Evolutionary conservation across 2,329 filamentous ascomycete genomes (phyloP), one percentile per base, ranked within the genome.

Genomic region (Calonectria pseudoreteaudii): DNA sequence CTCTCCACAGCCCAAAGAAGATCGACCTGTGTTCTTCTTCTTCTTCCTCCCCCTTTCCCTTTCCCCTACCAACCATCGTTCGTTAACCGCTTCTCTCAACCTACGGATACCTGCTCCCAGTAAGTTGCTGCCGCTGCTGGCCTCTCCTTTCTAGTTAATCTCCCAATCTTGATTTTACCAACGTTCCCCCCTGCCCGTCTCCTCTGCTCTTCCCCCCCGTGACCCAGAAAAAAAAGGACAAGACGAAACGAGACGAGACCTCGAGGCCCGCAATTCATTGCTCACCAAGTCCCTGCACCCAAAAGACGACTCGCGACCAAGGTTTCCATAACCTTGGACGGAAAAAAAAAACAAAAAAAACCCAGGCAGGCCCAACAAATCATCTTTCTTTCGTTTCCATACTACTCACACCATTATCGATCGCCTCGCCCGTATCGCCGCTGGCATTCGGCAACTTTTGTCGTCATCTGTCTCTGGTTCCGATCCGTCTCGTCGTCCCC

Each of bases 361-460:
- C 62, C 38, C 41, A 13, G 67, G 6, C 56, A 67, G 60, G 11
- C 31, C 30, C 66, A 47, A 50, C 58, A 44, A 44, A 49, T 31
- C 69, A 80, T 72, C 64, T 8, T 74, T 74, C 71, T 73, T 78
- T 76, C 77, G 62, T 60, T 75, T 77, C 44, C 75, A 79, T 80
- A 77, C 76, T 74, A 71, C 77, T 78, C 78, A 71, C 41, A 66
- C 60, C 72, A 80, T 72, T 76, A 79, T 80, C 64, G 58, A 77
- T 79, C 62, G 62, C 41, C 69, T 76, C 64, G 34, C 68, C 50
- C 26, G 44, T 20, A 58, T 38, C 56, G 65, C 53, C 36, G 44
- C 14, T 52, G 34, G 56, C 36, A 20, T 62, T n/a, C 38, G 36
- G 23, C 34, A 26, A 26, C n/a, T 26, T 16, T 8, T 23, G 34